Base-by-base conservation (phyloP, 2,329 filamentous ascomycete species). In the Beauveria pseudobassiana region DNA sequence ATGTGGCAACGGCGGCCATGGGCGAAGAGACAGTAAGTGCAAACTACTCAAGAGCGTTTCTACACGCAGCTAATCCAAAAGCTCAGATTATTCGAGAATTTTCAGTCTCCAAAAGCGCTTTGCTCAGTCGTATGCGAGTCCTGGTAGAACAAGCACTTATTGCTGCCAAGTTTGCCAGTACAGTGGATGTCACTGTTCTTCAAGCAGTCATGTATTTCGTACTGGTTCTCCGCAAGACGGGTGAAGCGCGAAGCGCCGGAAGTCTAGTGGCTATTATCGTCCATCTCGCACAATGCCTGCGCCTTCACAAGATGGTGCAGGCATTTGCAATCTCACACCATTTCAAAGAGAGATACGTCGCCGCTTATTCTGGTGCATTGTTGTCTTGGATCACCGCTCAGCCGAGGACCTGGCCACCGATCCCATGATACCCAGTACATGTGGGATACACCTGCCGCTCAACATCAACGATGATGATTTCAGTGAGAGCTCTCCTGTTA, bases 341-440 rank as follows among this genome's bases (percentile, higher is more conserved):
- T 86, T 82, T 63, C 80, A 85, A 61, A 75, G 76, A 3, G 81
- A 86, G 69, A 78, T 85, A 70, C 78, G 83, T 22, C 77, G 84
- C 4, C 76, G 85, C 1, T 69, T 87, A 0, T 87, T 83, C 79
- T 85, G 82, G 76, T 80, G 84, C 67, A 76, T 87, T 18, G 70
- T 84, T 28, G 76, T 84, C 22, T 73, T 86, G 1, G 84, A 87
- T 64, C 73, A 77, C 40, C 77, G 78, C 10, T 76, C 78, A 0
- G 75, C 80, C 12, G 80, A 83, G 64, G 75, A 82, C 50, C 76
- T 80, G 1, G 82, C 82, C 18, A 76, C 75, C 2, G 75, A 69
- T 28, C 70, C 75, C 10, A 70, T 76, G 38, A 71, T 80, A 4
- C 68, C 76, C 9, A 70, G 12, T 69, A 72, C 30, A 69, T 69